Evolutionary conservation across 2,329 filamentous ascomycete species (phyloP), one percentile per base, ranked within the genome.

Genomic region (Fusarium proliferatum): DNA sequence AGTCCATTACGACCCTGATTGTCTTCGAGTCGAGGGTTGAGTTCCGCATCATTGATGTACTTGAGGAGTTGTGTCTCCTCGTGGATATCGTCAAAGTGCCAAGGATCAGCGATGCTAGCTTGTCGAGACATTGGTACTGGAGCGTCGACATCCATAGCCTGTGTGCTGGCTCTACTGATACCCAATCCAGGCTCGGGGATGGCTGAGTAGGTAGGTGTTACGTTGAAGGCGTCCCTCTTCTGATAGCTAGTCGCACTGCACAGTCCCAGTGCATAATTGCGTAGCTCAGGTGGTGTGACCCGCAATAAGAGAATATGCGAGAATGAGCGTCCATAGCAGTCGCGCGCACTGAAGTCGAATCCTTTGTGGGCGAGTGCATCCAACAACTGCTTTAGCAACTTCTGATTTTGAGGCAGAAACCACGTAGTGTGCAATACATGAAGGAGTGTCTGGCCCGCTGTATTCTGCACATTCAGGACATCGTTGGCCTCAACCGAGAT

Each of bases 1-100:
- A 90, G 81, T 13, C 85, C 88, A 67, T 90, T 90, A 28, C 87
- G 85, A 9, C 88, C 88, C 9, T 84, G 78, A 46, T 82, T 41
- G 51, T 82, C 78, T 46, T 83, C 79, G 2, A 72, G 39, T 1
- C 16, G 28, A 1, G 79, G 79, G 6, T 78, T 56, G 1, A 42
- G 9, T 2, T 52, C 49, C 1, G 79, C 79, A 9, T 39, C 30
- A 2, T 57, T 58, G 9, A 80, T 69, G 10, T 73, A 71, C 16
- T 69, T 48, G 8, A 83, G 46, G 17, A 80, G 65, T 21, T 61
- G 70, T 12, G 74, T 69, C 34, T 81, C 69, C 17, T 64, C 57
- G 1, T 57, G 21, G 8, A 80, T 19, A 6, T 58, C 62, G 8
- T 61, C 53, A 26, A 60, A 41, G 4, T 62, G 46, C 30, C 64